Evolutionary conservation across 345 rosid genomes (phyloP).

Genomic region (Barbarea vulgaris): DNA sequence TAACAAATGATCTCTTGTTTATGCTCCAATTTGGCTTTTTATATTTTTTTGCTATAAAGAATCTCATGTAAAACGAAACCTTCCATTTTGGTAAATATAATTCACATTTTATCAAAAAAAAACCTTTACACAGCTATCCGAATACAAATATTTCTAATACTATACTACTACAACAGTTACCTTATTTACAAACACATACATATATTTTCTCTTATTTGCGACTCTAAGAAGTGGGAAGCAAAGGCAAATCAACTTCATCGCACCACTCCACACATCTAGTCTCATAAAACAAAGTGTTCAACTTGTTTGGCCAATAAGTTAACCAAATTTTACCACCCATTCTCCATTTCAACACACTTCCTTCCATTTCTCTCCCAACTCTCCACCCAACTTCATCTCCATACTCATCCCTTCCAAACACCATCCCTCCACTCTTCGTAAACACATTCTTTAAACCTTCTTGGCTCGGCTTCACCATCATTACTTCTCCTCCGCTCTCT

Average conservation of each 20-base stretch:
- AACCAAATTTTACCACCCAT: slow-evolving; percentile 80
- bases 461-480: slow-evolving; percentile 28
- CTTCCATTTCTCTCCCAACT: slow-evolving; percentile 87
- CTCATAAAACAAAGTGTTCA: slow-evolving; percentile 57
- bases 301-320: slow-evolving; percentile 68
- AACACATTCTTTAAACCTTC: slow-evolving; percentile 50
- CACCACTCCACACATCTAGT: slow-evolving; percentile 87
- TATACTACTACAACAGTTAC: not conserved
- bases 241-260: slow-evolving; percentile 85
- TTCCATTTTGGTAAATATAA: too few species aligned
- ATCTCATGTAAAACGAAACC: too few species aligned
- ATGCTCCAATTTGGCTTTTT: too few species aligned
- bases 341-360: slow-evolving; percentile 89
- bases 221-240: slow-evolving; percentile 47
- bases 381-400: slow-evolving; percentile 79
- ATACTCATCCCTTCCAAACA: slow-evolving; percentile 73
- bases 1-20: too few species aligned
- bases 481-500: slow-evolving; percentile 53
- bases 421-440: slow-evolving; percentile 76
- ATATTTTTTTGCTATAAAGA: too few species aligned
- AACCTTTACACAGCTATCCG: not conserved
- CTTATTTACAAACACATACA: slow-evolving; percentile 16
- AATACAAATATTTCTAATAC: not conserved
- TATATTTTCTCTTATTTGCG: not conserved
- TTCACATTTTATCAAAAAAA: too few species aligned